phyloP scores from a whole-genome alignment of 148 eudicot species.

The Gaultheria prostrata region DNA sequence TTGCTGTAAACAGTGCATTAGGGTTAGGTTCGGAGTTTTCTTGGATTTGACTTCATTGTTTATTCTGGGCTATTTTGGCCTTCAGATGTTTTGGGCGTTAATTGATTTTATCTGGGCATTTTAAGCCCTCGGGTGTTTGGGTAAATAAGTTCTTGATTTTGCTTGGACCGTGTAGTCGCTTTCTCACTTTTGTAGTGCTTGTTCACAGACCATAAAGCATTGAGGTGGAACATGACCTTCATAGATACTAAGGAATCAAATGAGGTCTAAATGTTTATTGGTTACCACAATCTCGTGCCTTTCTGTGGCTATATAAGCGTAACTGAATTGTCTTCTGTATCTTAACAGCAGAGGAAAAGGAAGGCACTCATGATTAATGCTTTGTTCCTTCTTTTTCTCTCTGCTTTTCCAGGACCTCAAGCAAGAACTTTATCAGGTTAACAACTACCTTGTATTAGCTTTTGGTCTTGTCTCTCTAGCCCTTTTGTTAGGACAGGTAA shows the following conservation, averaged over 20 bases:
- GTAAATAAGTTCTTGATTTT: background rate
- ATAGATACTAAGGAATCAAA: background rate
- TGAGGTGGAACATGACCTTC: background rate
- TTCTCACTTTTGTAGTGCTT: background rate
- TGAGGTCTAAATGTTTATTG: background rate
- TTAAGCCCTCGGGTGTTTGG: too few species aligned
- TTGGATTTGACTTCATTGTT: too few species aligned
- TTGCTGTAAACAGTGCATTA: too few species aligned
- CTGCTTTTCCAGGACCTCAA: background rate
- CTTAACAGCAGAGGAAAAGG: background rate
- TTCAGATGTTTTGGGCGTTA: too few species aligned
- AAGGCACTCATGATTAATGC: background rate
- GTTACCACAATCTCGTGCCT: background rate
- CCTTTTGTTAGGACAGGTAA: background rate
- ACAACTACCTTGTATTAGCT: background rate
- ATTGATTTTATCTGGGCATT: too few species aligned
- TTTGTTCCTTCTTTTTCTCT: background rate
- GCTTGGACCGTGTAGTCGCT: background rate
- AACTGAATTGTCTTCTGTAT: background rate
- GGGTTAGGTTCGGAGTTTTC: too few species aligned
- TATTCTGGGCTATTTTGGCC: too few species aligned
- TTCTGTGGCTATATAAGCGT: background rate
- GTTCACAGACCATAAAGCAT: background rate
- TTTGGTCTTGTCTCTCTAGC: background rate
- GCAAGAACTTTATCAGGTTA: conserved; percentile 1